A percentile compares a stretch with the other conserved stretches of the same genome.
Conservation (phyloP, 192 early-diverging fungal species). For the Spizellomyces punctatus region DNA sequence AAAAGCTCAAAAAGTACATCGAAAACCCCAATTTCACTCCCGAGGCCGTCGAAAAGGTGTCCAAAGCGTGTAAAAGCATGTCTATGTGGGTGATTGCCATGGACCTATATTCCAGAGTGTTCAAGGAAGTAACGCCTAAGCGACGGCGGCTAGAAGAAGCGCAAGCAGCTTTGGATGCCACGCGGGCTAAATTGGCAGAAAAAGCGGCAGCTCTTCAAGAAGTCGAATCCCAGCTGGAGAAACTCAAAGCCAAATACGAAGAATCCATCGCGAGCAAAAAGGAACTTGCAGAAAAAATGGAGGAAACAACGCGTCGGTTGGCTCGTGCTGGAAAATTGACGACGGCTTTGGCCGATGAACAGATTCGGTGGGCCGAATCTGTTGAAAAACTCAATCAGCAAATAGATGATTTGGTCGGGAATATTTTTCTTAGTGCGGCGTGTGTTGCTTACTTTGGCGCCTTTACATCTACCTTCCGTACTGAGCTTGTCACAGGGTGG, state of each 20-base stretch:
- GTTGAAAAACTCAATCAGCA: constrained; percentile 51
- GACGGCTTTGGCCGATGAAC: constrained; percentile 60
- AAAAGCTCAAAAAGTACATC: constrained; percentile 63
- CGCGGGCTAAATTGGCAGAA: constrained; percentile 57
- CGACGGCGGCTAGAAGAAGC: constrained; percentile 59
- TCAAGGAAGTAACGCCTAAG: constrained; percentile 60
- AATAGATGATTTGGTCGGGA: constrained; percentile 57
- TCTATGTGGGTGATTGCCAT: constrained; percentile 68
- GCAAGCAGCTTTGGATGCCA: constrained; percentile 51
- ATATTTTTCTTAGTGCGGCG: constrained; percentile 61
- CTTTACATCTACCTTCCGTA: constrained; percentile 57
- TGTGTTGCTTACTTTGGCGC: constrained; percentile 61
- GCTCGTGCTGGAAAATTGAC: constrained; percentile 60
- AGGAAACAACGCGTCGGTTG: constrained; percentile 60
- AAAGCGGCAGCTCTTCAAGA: constrained; percentile 59
- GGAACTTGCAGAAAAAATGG: constrained; percentile 62
- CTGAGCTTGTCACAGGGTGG: constrained; percentile 50
- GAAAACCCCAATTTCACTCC: constrained; percentile 60
- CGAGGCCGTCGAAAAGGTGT: constrained; percentile 57
- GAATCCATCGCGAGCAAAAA: constrained; percentile 54
- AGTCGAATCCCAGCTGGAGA: constrained; percentile 58
- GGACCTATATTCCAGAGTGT: constrained; percentile 62
- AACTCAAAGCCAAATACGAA: constrained; percentile 61
- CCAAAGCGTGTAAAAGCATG: constrained; percentile 61
- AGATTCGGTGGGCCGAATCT: constrained; percentile 62